Evolutionary conservation across 495 filamentous ascomycete genomes (phyloP).

Genomic region (Pyronema omphalodes): DNA sequence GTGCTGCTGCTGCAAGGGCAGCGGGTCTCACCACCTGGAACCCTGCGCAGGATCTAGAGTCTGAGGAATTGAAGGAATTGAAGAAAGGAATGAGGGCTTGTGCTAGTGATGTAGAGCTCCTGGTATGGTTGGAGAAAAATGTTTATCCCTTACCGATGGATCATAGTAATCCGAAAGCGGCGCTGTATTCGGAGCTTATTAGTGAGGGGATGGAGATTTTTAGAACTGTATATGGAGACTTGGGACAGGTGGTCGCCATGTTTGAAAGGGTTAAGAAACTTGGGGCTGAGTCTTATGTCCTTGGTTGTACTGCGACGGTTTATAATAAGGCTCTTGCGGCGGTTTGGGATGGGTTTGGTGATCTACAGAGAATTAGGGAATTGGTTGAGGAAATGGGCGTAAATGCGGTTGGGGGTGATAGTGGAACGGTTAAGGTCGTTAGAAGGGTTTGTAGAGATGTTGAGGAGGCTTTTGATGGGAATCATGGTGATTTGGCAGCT

Average conservation of each 20-base stretch:
- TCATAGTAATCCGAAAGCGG: background rate
- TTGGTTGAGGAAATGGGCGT: conserved; percentile 46
- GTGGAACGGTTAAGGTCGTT: conserved; percentile 31
- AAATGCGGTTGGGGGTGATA: conserved; percentile 35
- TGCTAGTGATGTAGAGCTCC: conserved; percentile 11
- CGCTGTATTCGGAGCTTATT: conserved; percentile 16
- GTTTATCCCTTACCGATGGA: background rate
- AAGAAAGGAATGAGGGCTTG: conserved; percentile 5
- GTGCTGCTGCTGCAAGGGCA: conserved; percentile 1
- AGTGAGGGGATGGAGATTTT: conserved; percentile 14
- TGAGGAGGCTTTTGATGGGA: background rate
- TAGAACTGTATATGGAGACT: conserved; percentile 12
- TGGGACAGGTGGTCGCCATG: conserved; percentile 11
- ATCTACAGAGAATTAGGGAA: conserved; percentile 35
- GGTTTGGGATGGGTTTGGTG: conserved; percentile 35
- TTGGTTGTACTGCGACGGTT: conserved; percentile 39
- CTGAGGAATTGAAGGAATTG: background rate
- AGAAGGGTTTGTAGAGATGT: conserved; percentile 13
- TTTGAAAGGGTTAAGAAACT: conserved; percentile 32
- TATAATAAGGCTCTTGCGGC: conserved; percentile 43
- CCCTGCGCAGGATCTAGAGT: background rate
- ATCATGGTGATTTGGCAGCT: background rate
- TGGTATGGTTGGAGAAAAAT: conserved; percentile 9
- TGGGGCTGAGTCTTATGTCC: conserved; percentile 37
- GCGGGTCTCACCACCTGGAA: conserved; percentile 7